phyloP scores from a whole-genome alignment of 176 grass and related monocot species.

The Oryza nivara region DNA sequence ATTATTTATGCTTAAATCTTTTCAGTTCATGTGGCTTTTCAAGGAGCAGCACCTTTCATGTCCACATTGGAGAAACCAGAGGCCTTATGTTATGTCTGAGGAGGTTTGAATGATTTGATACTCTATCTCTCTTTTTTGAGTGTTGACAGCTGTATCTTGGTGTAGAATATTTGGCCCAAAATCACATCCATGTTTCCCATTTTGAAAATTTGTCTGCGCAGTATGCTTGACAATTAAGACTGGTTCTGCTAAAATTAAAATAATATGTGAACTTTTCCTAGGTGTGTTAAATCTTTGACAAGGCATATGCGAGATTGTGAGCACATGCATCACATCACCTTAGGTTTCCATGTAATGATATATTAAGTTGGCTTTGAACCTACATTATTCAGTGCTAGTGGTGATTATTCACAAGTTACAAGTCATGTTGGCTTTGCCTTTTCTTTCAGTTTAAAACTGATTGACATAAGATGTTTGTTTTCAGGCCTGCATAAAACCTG shows the following conservation, averaged over 20 bases:
- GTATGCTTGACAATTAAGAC: slow-evolving; percentile 13
- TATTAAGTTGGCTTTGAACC: slow-evolving; percentile 1
- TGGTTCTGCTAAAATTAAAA: slow-evolving; percentile 22
- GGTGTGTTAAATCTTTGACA: neutral
- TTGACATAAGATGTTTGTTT: slow-evolving; percentile 27
- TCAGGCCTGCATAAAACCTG: slow-evolving; percentile 62
- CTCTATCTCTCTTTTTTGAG: slow-evolving; percentile 19
- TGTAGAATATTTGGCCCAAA: slow-evolving; percentile 5
- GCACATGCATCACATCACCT: neutral
- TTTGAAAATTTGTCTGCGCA: neutral
- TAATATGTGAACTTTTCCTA: neutral
- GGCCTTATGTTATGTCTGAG: slow-evolving; percentile 92
- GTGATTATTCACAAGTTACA: slow-evolving; percentile 9
- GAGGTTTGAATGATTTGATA: slow-evolving; percentile 52
- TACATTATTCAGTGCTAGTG: neutral
- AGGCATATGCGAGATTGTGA: neutral
- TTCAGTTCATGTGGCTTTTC: slow-evolving; percentile 96
- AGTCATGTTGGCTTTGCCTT: neutral
- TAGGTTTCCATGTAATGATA: slow-evolving; percentile 11
- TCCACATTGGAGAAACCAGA: slow-evolving; percentile 95
- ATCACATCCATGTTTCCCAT: slow-evolving; percentile 19
- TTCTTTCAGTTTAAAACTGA: neutral
- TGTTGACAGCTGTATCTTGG: slow-evolving; percentile 17
- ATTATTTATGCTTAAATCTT: slow-evolving; percentile 8
- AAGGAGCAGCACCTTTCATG: slow-evolving; percentile 89